phyloP scores from a whole-genome alignment of 768 basidiomycete genomes.

The Tricholoma saponaceum region DNA sequence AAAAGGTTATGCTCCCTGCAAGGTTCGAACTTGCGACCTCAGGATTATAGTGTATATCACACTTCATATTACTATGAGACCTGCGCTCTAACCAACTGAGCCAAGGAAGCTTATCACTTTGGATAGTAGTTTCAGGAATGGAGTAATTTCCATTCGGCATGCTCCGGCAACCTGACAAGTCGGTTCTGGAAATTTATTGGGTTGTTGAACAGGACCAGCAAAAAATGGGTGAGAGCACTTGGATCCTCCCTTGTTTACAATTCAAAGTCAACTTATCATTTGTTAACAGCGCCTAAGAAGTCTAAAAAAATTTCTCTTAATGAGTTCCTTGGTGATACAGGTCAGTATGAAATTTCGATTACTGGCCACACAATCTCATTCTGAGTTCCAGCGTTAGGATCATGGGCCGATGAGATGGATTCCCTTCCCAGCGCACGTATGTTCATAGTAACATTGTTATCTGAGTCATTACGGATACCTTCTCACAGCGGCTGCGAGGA shows the following conservation, averaged over 20 bases:
- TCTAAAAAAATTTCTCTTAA: slow-evolving; percentile 89
- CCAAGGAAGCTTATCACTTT: slow-evolving; percentile 31
- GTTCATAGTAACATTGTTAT: slow-evolving; percentile 25
- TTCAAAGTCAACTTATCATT: neutral
- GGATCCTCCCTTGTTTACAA: neutral
- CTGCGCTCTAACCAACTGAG: slow-evolving; percentile 55
- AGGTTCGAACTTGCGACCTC: slow-evolving; percentile 55
- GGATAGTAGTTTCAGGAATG: neutral
- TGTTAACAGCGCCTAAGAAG: slow-evolving; percentile 75
- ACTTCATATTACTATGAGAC: slow-evolving; percentile 42
- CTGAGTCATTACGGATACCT: slow-evolving; percentile 12
- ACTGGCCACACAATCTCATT: slow-evolving; percentile 11
- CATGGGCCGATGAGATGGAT: slow-evolving; percentile 99
- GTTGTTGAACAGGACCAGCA: slow-evolving; percentile 4
- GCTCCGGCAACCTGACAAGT: slow-evolving; percentile 12
- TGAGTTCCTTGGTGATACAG: slow-evolving; percentile 84
- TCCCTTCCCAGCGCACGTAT: slow-evolving; percentile 87
- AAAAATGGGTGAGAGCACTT: slow-evolving; percentile 14
- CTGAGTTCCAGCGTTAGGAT: slow-evolving; percentile 63
- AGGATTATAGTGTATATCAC: slow-evolving; percentile 29
- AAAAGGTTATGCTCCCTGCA: slow-evolving; percentile 32
- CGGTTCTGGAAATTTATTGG: slow-evolving; percentile 13
- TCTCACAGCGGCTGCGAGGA: slow-evolving; percentile 58
- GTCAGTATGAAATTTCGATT: slow-evolving; percentile 45
- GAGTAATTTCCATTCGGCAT: neutral